Percentiles rank a stretch among this genome's conserved stretches.
Evolutionary conservation across 1,284 basidiomycete genomes (phyloP).

Genomic region (Hortiboletus rubellus): DNA sequence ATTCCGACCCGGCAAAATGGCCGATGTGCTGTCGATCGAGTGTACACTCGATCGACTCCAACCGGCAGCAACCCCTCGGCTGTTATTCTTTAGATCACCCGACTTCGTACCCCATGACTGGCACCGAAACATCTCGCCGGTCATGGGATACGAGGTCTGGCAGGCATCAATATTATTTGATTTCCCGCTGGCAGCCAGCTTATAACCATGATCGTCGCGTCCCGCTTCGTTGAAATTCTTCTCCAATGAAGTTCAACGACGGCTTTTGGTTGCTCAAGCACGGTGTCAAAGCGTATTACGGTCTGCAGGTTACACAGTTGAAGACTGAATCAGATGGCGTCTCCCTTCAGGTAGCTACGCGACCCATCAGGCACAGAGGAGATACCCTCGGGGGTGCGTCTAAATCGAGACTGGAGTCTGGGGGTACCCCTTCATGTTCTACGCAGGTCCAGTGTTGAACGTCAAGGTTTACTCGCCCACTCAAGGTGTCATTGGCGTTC

Average conservation of each 20-base stretch:
- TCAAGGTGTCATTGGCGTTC: slow-evolving; percentile 65
- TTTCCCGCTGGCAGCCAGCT: not conserved
- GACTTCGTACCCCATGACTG: not conserved
- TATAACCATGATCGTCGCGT: not conserved
- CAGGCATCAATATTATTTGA: not conserved
- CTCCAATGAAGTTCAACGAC: slow-evolving; percentile 54
- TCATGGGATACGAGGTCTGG: not conserved
- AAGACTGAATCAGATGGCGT: slow-evolving; percentile 48
- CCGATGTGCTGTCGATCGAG: too few relatives aligned
- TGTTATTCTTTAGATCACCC: not conserved
- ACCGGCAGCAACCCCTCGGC: too few relatives aligned
- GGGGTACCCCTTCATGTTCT: not conserved
- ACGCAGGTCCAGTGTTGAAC: slow-evolving; percentile 19
- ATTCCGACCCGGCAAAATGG: too few relatives aligned
- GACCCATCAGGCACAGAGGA: slow-evolving; percentile 64
- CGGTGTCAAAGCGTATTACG: slow-evolving; percentile 61
- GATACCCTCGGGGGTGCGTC: slow-evolving; percentile 63
- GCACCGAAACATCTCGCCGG: not conserved
- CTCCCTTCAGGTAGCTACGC: slow-evolving; percentile 62
- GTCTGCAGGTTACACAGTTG: slow-evolving; percentile 53
- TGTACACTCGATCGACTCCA: too few relatives aligned
- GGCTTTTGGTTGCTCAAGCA: slow-evolving; percentile 70
- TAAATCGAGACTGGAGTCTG: not conserved
- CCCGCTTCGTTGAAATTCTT: not conserved
- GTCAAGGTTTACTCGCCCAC: slow-evolving; percentile 64